These are phyloP conservation scores for Sherardia arvensis DNA, from an alignment of 257 asterid genomes.

Conservation along the genomic window DNA sequence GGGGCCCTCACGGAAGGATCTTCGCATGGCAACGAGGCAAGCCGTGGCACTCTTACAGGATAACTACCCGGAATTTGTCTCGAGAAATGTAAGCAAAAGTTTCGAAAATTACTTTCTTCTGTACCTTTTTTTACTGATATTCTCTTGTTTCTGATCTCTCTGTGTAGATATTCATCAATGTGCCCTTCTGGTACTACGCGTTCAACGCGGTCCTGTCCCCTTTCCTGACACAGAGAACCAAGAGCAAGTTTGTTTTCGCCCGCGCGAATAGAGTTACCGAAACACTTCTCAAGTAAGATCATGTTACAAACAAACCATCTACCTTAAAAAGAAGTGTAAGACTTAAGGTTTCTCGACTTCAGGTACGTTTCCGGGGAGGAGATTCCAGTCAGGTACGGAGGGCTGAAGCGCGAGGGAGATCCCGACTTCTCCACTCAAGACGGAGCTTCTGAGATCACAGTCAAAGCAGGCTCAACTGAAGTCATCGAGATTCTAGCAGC, in stretches of 20 bases:
- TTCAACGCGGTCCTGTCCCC: conserved; percentile 47
- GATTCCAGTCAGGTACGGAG: conserved; percentile 45
- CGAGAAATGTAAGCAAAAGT: conserved; percentile 35
- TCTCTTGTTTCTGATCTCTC: no score
- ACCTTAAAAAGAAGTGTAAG: background rate
- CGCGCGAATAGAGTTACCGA: conserved; percentile 49
- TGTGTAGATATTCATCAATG: conserved; percentile 51
- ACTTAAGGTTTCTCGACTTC: background rate
- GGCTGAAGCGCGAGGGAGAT: conserved; percentile 39
- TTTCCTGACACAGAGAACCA: conserved; percentile 50
- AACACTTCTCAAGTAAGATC: conserved; percentile 47
- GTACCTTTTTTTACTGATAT: background rate
- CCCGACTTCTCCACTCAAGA: conserved; percentile 42
- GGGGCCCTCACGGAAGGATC: conserved; percentile 41
- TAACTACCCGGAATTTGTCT: conserved; percentile 60
- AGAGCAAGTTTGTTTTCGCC: conserved; percentile 47
- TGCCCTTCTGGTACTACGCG: conserved; percentile 68
- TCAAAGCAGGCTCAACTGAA: conserved; percentile 39
- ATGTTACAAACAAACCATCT: background rate
- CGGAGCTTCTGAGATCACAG: conserved; percentile 26
- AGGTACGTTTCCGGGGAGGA: conserved; percentile 46
- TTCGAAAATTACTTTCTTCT: background rate
- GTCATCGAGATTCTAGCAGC: conserved; percentile 41
- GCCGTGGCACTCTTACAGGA: conserved; percentile 48
- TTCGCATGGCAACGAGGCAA: conserved; percentile 32